Conservation (phyloP, 805 yeast genomes). For the Kuraishia hungarica region DNA sequence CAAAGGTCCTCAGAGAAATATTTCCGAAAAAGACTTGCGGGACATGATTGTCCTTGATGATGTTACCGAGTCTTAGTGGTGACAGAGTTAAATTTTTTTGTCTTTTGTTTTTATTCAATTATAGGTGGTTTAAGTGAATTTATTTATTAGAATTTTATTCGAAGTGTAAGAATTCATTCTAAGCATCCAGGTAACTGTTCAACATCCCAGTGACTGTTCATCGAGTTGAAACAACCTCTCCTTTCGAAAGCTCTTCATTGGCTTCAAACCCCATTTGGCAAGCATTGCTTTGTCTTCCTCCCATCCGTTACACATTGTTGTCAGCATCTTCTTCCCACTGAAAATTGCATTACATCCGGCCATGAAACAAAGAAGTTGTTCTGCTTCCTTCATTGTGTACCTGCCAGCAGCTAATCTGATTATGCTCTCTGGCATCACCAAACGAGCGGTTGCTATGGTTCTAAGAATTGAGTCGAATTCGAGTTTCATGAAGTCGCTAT, state of each 20-base stretch:
- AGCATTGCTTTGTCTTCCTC: slow-evolving; percentile 70
- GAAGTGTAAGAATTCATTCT: no score
- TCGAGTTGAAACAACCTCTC: background rate
- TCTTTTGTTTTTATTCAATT: background rate
- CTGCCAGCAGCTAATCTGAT: slow-evolving; percentile 77
- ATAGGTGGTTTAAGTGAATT: background rate
- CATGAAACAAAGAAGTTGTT: slow-evolving; percentile 68
- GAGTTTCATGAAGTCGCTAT: slow-evolving; percentile 33
- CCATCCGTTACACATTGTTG: slow-evolving; percentile 81
- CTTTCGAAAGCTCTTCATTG: slow-evolving; percentile 39
- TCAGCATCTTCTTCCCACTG: slow-evolving; percentile 74
- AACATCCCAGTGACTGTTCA: background rate
- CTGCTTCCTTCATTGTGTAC: slow-evolving; percentile 70
- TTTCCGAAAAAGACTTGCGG: background rate
- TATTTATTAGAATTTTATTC: no score
- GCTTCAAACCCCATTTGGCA: slow-evolving; percentile 57
- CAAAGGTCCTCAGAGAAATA: background rate
- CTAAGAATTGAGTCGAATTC: slow-evolving; percentile 55
- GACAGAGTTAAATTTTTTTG: background rate
- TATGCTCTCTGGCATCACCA: slow-evolving; percentile 64
- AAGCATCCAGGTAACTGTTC: no score
- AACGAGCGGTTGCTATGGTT: slow-evolving; percentile 69
- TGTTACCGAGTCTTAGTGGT: background rate
- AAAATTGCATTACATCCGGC: slow-evolving; percentile 76
- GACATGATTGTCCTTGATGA: background rate